These are phyloP conservation scores for Tetracladium setigerum DNA, from an alignment of 495 filamentous ascomycete genomes.

Conservation along the genomic window DNA sequence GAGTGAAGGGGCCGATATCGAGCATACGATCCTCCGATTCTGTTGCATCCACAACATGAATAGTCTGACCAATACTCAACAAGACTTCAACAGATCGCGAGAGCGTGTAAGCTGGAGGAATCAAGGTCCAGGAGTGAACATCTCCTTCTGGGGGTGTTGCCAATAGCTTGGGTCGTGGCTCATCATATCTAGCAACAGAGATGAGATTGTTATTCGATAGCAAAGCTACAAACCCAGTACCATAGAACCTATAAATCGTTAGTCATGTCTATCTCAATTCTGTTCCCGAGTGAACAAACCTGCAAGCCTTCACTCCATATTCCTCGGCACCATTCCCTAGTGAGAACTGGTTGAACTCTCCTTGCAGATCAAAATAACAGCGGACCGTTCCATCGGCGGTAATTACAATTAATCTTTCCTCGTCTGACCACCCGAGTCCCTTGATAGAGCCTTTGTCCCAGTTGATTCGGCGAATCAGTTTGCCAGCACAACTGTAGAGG, in stretches of 20 bases:
- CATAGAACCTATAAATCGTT: conserved; percentile 55
- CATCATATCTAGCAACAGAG: conserved; percentile 79
- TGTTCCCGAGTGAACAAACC: conserved; percentile 19
- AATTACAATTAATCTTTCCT: conserved; percentile 86
- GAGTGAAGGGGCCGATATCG: conserved; percentile 85
- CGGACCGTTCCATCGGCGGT: conserved; percentile 85
- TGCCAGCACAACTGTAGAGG: conserved; percentile 88
- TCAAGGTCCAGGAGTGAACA: conserved; percentile 82
- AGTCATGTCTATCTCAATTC: conserved; percentile 1
- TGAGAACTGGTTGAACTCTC: conserved; percentile 94
- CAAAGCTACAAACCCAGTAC: conserved; percentile 85
- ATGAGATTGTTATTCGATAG: conserved; percentile 83
- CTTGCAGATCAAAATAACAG: conserved; percentile 85
- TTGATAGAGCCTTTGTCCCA: conserved; percentile 90
- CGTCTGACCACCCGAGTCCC: conserved; percentile 93
- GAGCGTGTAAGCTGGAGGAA: conserved; percentile 81
- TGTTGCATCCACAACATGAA: conserved; percentile 77
- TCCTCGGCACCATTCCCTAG: conserved; percentile 86
- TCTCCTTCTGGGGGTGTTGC: conserved; percentile 69
- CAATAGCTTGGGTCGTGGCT: conserved; percentile 79
- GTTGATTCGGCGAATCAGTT: conserved; percentile 57
- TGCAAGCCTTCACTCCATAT: conserved; percentile 75
- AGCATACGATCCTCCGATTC: conserved; percentile 87
- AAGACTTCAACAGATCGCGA: conserved; percentile 95
- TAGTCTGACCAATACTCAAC: conserved; percentile 74